A percentile compares a stretch with the other conserved stretches of the same genome.
Conservation (phyloP, 805 yeast genomes). For the Barnettozyma sp. region DNA sequence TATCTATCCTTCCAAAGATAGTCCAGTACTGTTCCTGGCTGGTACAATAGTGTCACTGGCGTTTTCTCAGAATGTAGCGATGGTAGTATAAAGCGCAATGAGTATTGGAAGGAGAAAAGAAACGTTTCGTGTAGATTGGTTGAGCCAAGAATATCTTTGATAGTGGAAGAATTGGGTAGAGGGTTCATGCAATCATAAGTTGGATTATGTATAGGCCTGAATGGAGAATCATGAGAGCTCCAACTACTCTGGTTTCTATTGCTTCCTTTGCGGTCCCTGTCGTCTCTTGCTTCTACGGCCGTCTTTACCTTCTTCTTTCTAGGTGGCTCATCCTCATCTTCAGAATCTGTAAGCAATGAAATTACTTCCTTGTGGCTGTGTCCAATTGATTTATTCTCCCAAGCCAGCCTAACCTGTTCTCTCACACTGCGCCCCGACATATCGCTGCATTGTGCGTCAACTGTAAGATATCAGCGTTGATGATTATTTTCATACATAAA, state of each 20-base stretch:
- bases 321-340: neutral
- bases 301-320: no score
- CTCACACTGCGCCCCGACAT: conserved; percentile 3
- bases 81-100: conserved; percentile 33
- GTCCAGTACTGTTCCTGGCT: conserved; percentile 27
- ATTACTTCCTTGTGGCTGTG: neutral
- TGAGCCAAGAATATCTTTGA: conserved; percentile 29
- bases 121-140: conserved; percentile 30
- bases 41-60: conserved; percentile 26
- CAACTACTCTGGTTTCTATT: no score
- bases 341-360: conserved; percentile 7
- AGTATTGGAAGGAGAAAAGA: conserved; percentile 44
- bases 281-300: no score
- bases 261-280: no score
- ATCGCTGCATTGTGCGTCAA: neutral
- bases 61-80: conserved; percentile 4
- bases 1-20: conserved; percentile 3
- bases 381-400: conserved; percentile 11
- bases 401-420: conserved; percentile 15
- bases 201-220: conserved; percentile 19
- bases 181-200: conserved; percentile 13
- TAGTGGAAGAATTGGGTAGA: conserved; percentile 20
- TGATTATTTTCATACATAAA: no score
- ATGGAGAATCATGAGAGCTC: conserved; percentile 14
- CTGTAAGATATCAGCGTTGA: neutral